phyloP scores from a whole-genome alignment of 306 rosid species.

The Sophora flavescens region DNA sequence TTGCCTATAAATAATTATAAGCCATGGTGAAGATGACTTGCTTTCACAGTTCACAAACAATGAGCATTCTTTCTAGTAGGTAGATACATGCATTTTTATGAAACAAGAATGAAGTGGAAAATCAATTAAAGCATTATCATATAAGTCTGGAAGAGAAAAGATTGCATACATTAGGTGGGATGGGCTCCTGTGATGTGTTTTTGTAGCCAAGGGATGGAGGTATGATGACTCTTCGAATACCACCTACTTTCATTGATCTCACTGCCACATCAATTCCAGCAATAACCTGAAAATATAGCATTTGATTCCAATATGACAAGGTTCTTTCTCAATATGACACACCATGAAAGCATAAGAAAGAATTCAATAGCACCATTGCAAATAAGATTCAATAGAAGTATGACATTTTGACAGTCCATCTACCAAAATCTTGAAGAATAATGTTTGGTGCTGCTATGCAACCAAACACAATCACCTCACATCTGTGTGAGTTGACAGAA shows the following conservation, averaged over 20 bases:
- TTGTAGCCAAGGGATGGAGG: conserved; percentile 96
- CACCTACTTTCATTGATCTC: conserved; percentile 87
- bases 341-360: neutral
- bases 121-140: conserved; percentile 23
- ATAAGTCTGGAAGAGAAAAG: conserved; percentile 32
- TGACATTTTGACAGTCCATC: neutral
- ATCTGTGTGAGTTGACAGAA: no score
- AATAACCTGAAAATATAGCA: conserved; percentile 66
- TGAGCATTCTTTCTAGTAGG: neutral
- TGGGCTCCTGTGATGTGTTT: conserved; percentile 87
- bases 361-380: neutral
- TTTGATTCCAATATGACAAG: conserved; percentile 9
- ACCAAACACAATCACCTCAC: neutral
- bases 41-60: neutral
- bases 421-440: neutral
- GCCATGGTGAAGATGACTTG: neutral
- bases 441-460: neutral
- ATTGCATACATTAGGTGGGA: conserved; percentile 84
- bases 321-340: conserved; percentile 28
- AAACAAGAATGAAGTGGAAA: neutral
- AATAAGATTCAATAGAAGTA: neutral
- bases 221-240: conserved; percentile 78
- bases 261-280: conserved; percentile 83
- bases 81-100: neutral
- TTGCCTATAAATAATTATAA: neutral